Conservation (phyloP, 1,139 yeast species). For the Yamadazyma aaseri region DNA sequence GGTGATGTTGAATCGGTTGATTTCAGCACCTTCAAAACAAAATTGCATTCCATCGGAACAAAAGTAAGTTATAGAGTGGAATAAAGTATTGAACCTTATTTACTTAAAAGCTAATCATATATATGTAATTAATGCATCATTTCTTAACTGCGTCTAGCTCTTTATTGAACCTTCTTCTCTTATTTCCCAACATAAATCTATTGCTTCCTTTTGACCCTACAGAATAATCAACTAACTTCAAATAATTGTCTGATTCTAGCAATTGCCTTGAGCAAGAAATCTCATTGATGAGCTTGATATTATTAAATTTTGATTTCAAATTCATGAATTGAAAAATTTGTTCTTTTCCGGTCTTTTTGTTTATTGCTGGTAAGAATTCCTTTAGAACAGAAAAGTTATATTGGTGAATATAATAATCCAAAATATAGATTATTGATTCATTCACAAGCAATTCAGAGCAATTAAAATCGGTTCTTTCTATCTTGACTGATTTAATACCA, state of each 20-base stretch:
- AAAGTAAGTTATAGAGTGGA: conserved; percentile 64
- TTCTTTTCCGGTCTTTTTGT: conserved; percentile 40
- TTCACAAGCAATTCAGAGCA: conserved; percentile 55
- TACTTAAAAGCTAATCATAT: not conserved
- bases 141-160: conserved; percentile 15
- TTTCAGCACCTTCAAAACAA: conserved; percentile 68
- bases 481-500: conserved; percentile 25
- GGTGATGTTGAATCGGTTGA: conserved; percentile 65
- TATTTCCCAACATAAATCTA: conserved; percentile 56
- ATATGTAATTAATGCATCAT: not conserved
- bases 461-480: conserved; percentile 42
- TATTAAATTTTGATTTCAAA: conserved; percentile 44
- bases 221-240: conserved; percentile 48
- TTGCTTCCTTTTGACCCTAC: conserved; percentile 48
- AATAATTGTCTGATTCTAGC: conserved; percentile 45
- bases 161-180: conserved; percentile 40
- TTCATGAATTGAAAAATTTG: conserved; percentile 50
- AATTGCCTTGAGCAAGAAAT: conserved; percentile 35
- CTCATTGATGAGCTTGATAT: conserved; percentile 37
- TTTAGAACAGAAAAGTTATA: conserved; percentile 33
- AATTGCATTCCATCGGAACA: conserved; percentile 71
- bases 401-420: conserved; percentile 61
- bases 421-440: conserved; percentile 59
- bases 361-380: conserved; percentile 30
- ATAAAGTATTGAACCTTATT: not conserved